These are phyloP conservation scores for Talaromyces liani DNA, from an alignment of 495 filamentous ascomycete genomes.

Conservation along the genomic window DNA sequence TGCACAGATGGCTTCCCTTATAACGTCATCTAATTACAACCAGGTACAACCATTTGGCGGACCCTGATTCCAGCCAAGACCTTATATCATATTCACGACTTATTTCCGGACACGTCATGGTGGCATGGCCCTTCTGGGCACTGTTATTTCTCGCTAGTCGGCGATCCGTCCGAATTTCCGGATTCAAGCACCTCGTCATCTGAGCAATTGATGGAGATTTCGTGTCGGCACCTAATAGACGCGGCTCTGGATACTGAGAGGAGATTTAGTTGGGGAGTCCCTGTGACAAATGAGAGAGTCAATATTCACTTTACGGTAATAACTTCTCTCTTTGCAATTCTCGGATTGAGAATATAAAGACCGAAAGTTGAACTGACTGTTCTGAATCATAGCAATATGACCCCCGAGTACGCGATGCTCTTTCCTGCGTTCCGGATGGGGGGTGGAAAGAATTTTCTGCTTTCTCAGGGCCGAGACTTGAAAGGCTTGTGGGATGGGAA, in stretches of 20 bases:
- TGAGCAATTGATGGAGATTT: conserved; percentile 3
- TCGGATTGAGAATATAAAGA: not conserved
- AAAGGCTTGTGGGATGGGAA: conserved; percentile 31
- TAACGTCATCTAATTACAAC: not conserved
- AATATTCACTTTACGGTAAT: conserved; percentile 14
- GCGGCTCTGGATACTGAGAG: conserved; percentile 13
- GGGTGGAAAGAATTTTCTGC: conserved; percentile 38
- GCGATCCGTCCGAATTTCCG: conserved; percentile 17
- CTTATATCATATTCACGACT: conserved; percentile 26
- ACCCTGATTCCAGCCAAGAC: conserved; percentile 18
- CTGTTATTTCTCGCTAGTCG: conserved; percentile 36
- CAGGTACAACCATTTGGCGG: conserved; percentile 32
- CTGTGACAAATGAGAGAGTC: conserved; percentile 35
- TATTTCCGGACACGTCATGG: conserved; percentile 34
- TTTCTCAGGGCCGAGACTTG: conserved; percentile 30
- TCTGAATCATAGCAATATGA: conserved; percentile 21
- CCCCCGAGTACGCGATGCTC: conserved; percentile 24
- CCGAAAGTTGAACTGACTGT: not conserved
- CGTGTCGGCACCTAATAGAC: conserved; percentile 1
- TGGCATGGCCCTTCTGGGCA: conserved; percentile 38
- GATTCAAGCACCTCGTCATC: not conserved
- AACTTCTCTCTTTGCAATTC: not conserved
- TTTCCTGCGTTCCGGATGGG: conserved; percentile 25
- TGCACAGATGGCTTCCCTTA: not conserved
- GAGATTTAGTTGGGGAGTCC: conserved; percentile 40